Evolutionary conservation across 805 yeast genomes (phyloP).

Genomic region (Starmerella etchellsii): DNA sequence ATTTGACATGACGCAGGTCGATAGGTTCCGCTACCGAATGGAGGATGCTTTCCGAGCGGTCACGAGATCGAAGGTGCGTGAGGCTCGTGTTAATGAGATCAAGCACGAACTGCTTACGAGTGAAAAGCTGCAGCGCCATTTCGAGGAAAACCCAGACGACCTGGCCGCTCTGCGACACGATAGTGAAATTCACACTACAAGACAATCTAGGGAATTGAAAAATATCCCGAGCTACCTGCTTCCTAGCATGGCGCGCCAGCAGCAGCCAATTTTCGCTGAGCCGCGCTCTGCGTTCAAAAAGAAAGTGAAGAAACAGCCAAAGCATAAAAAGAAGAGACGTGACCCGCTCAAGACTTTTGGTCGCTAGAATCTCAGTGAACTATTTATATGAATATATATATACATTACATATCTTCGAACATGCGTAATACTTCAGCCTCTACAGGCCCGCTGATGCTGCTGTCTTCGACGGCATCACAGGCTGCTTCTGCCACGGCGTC

Average conservation of each 20-base stretch:
- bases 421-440: conserved; percentile 6
- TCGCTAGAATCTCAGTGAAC: conserved; percentile 1
- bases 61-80: conserved; percentile 77
- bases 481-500: conserved; percentile 53
- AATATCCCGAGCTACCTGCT: conserved; percentile 84
- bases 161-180: conserved; percentile 81
- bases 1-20: conserved; percentile 83
- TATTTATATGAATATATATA: neutral
- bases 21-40: conserved; percentile 89
- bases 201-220: conserved; percentile 74
- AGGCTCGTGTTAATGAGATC: conserved; percentile 82
- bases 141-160: conserved; percentile 95
- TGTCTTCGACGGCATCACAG: conserved; percentile 42
- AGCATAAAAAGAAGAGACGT: conserved; percentile 11
- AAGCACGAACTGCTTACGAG: conserved; percentile 76
- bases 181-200: conserved; percentile 68
- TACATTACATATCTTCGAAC: neutral
- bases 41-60: conserved; percentile 96
- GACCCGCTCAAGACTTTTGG: conserved; percentile 20
- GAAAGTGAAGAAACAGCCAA: conserved; percentile 5
- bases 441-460: conserved; percentile 36
- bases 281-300: conserved; percentile 8
- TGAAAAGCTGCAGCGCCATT: conserved; percentile 83
- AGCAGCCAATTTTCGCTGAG: conserved; percentile 18
- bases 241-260: conserved; percentile 40